Percentiles rank a stretch among this genome's conserved stretches.
Conservation (phyloP, 306 rosid genomes). For the Cotoneaster glaucophyllus region DNA sequence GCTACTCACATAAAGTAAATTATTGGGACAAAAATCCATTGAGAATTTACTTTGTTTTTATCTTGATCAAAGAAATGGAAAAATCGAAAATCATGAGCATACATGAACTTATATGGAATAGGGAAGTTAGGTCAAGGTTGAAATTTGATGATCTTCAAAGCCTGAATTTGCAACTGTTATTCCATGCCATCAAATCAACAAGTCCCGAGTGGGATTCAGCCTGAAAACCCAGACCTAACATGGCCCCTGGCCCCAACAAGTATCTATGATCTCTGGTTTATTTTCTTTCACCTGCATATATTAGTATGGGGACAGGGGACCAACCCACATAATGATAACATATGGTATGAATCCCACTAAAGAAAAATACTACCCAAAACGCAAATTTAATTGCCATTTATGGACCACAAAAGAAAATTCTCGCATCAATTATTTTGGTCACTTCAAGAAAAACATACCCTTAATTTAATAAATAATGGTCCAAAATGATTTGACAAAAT, state of each 20-base stretch:
- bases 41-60: not conserved
- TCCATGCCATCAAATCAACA: not conserved
- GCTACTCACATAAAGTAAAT: not conserved
- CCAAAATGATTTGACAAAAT: too few relatives aligned
- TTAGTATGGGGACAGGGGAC: not conserved
- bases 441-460: rapidly evolving
- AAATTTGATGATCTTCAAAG: not conserved
- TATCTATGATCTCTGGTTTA: not conserved
- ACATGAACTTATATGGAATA: slow-evolving; percentile 10
- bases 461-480: too few relatives aligned
- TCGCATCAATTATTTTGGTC: too few relatives aligned
- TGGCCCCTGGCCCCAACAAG: not conserved
- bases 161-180: not conserved
- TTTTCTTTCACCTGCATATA: not conserved
- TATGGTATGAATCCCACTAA: not conserved
- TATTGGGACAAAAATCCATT: not conserved
- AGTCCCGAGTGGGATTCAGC: not conserved
- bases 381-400: not conserved
- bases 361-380: not conserved
- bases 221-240: not conserved
- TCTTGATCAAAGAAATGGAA: not conserved
- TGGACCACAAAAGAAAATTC: too few relatives aligned
- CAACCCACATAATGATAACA: not conserved
- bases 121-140: slow-evolving; percentile 20
- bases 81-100: not conserved